Base-by-base conservation (phyloP, 169 alveolate genomes). In the Eimeria zaria region DNA sequence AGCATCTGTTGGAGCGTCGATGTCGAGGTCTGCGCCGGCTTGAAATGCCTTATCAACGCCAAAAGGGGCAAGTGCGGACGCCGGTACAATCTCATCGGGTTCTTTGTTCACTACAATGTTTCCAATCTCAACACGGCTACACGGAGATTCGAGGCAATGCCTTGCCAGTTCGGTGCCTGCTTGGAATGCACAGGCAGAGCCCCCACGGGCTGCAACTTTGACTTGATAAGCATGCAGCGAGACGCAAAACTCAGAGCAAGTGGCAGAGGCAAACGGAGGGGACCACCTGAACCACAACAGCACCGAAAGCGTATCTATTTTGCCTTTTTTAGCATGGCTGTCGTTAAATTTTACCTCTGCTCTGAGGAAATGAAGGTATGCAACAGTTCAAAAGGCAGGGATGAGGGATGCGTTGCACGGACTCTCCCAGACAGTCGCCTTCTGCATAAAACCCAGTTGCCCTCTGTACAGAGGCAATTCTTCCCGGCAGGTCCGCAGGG, bases 401-500 rank as follows among this genome's bases (percentile, higher is more conserved):
- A 4, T 33, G 39, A 18, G 93, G 60, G 51, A 62, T 4, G 93
- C 69, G 22, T 9, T 30, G 48, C 20, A 55, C 93, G 93, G 60
- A 85, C 93, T 60, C 93, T 55, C 93, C 93, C 18, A 85, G 46
- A 44, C 93, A 85, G 27, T 85, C 93, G 30, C 93, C 93, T 36
- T 85, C 93, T 20, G 76, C 41, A 30, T 85, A 85, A 81, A 85
- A 85, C 41, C 93, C 93, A 53, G 93, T 85, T 27, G 81, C 93
- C 62, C 93, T 85, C 39, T 85, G 93, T 60, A 85, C 80, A 18
- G 93, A 85, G 30, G 81, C 93, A 20, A 85, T 60, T 46, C 80
- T 85, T 41, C 93, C 93, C 30, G 93, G 93, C 22, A 85, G 93
- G 27, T 85, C 93, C n/a, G 93, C 93, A 55, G 93, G 93, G 18